Evolutionary conservation across 1,284 basidiomycete species (phyloP), one percentile per base, ranked within the genome.

Genomic region (Tranzscheliella williamsii): DNA sequence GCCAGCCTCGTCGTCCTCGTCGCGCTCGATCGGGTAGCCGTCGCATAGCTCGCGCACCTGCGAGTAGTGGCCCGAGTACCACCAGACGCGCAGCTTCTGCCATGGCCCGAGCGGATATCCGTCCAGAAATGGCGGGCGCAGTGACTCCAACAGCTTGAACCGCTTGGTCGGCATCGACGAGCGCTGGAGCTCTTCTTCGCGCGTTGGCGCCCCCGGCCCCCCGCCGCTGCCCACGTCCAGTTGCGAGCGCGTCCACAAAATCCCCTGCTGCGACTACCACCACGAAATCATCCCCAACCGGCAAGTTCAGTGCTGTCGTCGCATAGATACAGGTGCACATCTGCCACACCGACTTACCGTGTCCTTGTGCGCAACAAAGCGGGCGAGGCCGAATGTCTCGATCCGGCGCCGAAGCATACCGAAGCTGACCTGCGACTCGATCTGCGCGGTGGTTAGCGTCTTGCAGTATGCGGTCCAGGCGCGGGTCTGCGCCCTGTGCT

Each of bases 321-420:
- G n/a, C n/a, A n/a, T n/a, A n/a, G n/a, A n/a, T n/a, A n/a, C n/a
- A n/a, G n/a, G n/a, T n/a, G n/a, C n/a, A n/a, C n/a, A n/a, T n/a
- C n/a, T n/a, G n/a, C n/a, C n/a, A n/a, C 13, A 23, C 12, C 33
- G 8, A 43, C 61, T 49, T 30, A 51, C 60, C 18, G 72, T 69
- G 21, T 75, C 74, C 39, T 63, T 62, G 45, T 77, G 75, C 12
- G 75, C 67, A 6, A 68, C 50, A 51, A 73, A 74, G 16, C 75
- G 68, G 11, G 67, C 70, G n/a, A 73, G 38, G 8, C 75, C 75
- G 31, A 77, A 77, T 41, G 72, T 76, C 45, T 77, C 75, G 39
- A 77, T 75, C 9, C 75, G 63, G 15, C 57, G 27, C 24, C 63
- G 42, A 7, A 77, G 56, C 39, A 77, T 41, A 1, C 49, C 45